Base-by-base conservation (phyloP, 495 filamentous ascomycete species). In the Tuber calosporum region DNA sequence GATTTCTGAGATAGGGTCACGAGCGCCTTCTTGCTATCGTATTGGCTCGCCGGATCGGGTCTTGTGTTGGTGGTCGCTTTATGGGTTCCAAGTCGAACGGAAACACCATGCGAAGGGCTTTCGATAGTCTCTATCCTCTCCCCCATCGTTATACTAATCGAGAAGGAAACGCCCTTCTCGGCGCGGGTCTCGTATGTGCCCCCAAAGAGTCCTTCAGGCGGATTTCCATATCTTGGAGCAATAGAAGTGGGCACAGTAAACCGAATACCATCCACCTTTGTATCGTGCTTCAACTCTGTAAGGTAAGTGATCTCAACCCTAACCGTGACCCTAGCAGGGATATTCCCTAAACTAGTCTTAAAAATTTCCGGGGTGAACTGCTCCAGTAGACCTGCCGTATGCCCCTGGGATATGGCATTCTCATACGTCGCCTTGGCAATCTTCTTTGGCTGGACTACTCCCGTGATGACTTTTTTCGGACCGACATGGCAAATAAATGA, bases 151-250 rank as follows among this genome's bases (percentile, higher is more conserved):
- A 87, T 84, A 80, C 91, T 89, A 11, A 91, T 86, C 0, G 84
- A 86, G 69, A 92, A 87, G 36, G 84, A 83, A 68, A 90, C 89
- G 0, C 87, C 87, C 13, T 81, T 77, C 72, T 17, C 39, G 1
- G 36, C 41, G 13, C 71, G 76, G 5, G 76, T 73, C 8, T 69
- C 75, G 9, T 53, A 53, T 26, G n/a, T 8, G 9, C 26, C 48
- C 22, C 48, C 22, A 53, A 53, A 53, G n/a, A 53, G 48, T 15
- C n/a, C 48, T 22, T 77, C 78, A 17, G 86, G 84, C 66, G 82
- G 82, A n/a, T 26, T 58, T 42, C 88, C 89, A 80, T 90, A 92
- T n/a, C 89, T n/a, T n/a, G n/a, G n/a, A n/a, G n/a, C n/a, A n/a
- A n/a, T n/a, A n/a, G n/a, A n/a, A n/a, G n/a, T n/a, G 83, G 13